Evolutionary conservation across 805 yeast species (phyloP).

Genomic region (Blastobotrys americana): DNA sequence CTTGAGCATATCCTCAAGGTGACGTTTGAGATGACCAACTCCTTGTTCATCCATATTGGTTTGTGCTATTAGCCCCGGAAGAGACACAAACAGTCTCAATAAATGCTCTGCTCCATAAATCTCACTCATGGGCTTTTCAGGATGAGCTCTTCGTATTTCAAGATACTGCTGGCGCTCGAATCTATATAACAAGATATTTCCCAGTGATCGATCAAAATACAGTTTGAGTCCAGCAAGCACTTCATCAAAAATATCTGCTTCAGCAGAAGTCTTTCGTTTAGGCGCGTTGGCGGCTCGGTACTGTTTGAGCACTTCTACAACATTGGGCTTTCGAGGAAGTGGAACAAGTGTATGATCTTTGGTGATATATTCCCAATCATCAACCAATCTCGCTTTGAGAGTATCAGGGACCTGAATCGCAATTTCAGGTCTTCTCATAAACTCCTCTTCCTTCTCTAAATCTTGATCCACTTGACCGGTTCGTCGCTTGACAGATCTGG

Average conservation of each 20-base stretch:
- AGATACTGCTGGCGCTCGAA: slow-evolving; percentile 71
- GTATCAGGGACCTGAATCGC: slow-evolving; percentile 52
- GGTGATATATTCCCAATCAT: slow-evolving; percentile 91
- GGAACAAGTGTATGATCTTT: slow-evolving; percentile 64
- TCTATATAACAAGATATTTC: slow-evolving; percentile 62
- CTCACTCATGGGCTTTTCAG: slow-evolving; percentile 35
- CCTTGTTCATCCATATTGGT: slow-evolving; percentile 78
- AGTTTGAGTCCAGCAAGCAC: slow-evolving; percentile 59
- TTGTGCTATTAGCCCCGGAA: slow-evolving; percentile 78
- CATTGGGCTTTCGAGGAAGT: slow-evolving; percentile 54
- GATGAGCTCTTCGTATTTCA: slow-evolving; percentile 37
- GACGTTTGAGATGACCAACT: slow-evolving; percentile 45
- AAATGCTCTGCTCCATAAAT: slow-evolving; percentile 80
- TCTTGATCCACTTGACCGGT: slow-evolving; percentile 25
- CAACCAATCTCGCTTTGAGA: slow-evolving; percentile 66
- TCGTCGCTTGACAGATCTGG: slow-evolving; percentile 1
- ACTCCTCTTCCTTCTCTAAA: slow-evolving; percentile 33
- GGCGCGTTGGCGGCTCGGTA: slow-evolving; percentile 35
- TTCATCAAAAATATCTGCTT: slow-evolving; percentile 53
- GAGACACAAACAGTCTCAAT: slow-evolving; percentile 61
- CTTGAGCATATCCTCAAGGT: slow-evolving; percentile 47
- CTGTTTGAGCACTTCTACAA: slow-evolving; percentile 46
- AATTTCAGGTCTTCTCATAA: slow-evolving; percentile 41
- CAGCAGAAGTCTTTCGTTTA: slow-evolving; percentile 29
- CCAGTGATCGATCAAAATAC: slow-evolving; percentile 69